A percentile compares a stretch with the other conserved stretches of the same genome.
Evolutionary conservation across 2,329 filamentous ascomycete species (phyloP).

Genomic region (Neocatenulostroma microsporum): DNA sequence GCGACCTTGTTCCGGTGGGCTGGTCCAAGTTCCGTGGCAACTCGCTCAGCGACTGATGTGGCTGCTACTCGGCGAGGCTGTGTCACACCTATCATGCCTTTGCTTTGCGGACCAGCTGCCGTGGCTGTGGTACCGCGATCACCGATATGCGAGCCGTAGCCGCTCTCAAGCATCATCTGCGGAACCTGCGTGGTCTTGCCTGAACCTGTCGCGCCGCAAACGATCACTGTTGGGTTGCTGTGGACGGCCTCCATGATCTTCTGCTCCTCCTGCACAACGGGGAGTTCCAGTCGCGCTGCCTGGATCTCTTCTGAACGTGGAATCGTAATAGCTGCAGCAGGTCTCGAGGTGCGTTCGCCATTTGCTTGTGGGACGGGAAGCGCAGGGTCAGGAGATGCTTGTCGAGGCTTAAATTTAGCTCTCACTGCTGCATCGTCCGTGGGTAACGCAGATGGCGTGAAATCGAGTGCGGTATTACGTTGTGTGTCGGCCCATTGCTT

Average conservation of each 20-base stretch:
- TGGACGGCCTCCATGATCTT: constrained; percentile 97
- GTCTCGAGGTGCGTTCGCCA: constrained; percentile 50
- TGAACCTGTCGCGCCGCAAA: constrained; percentile 92
- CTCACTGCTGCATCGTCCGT: constrained; percentile 30
- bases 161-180: constrained; percentile 90
- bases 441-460: constrained; percentile 44
- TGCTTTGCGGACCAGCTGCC: constrained; percentile 7
- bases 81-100: constrained; percentile 85
- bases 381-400: constrained; percentile 62
- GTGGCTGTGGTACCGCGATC: neutral
- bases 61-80: constrained; percentile 92
- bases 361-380: constrained; percentile 56
- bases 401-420: constrained; percentile 59
- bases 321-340: constrained; percentile 68
- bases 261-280: constrained; percentile 91
- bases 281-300: constrained; percentile 67
- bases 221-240: constrained; percentile 79
- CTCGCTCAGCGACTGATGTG: constrained; percentile 92
- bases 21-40: constrained; percentile 69
- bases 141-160: constrained; percentile 71
- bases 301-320: constrained; percentile 66
- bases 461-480: constrained; percentile 74
- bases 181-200: constrained; percentile 97
- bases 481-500: constrained; percentile 88
- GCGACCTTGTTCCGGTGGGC: constrained; percentile 69